Conservation (phyloP, 139 green algal genomes). For the Coelastrella sp. region DNA sequence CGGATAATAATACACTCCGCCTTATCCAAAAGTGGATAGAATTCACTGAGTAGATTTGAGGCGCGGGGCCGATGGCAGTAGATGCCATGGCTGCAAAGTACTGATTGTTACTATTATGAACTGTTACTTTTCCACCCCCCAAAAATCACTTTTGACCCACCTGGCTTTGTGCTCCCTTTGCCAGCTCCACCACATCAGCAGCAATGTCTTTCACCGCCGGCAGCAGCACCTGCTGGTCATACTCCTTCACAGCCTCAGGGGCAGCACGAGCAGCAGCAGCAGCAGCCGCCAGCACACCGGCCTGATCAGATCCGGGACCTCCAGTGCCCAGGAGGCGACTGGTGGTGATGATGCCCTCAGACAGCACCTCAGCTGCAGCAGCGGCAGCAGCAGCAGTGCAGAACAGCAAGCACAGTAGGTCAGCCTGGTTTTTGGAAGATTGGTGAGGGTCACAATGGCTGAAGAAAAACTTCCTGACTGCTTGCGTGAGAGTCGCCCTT, state of each 20-base stretch:
- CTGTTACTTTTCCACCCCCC: background rate
- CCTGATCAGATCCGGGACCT: background rate
- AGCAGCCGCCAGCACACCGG: background rate
- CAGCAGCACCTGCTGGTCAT: conserved; percentile 15
- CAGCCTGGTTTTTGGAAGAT: no score
- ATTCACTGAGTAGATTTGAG: no score
- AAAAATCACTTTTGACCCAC: background rate
- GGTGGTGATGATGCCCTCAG: conserved; percentile 1
- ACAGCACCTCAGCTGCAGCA: background rate
- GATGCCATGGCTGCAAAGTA: no score
- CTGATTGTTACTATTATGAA: background rate
- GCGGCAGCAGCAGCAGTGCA: background rate
- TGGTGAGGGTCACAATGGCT: no score
- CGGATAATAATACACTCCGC: no score
- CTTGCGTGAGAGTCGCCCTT: no score
- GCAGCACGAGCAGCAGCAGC: background rate
- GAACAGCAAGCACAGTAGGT: background rate
- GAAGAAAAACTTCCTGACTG: no score
- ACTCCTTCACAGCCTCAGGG: conserved; percentile 15
- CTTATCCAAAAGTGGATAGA: no score
- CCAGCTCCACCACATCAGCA: background rate
- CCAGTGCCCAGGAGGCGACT: background rate
- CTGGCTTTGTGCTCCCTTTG: conserved; percentile 24
- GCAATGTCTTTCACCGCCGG: background rate
- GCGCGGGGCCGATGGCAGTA: no score